Percentiles rank a stretch among this genome's conserved stretches.
Conservation (phyloP, 805 yeast species). For the Cyberlindnera petersonii region DNA sequence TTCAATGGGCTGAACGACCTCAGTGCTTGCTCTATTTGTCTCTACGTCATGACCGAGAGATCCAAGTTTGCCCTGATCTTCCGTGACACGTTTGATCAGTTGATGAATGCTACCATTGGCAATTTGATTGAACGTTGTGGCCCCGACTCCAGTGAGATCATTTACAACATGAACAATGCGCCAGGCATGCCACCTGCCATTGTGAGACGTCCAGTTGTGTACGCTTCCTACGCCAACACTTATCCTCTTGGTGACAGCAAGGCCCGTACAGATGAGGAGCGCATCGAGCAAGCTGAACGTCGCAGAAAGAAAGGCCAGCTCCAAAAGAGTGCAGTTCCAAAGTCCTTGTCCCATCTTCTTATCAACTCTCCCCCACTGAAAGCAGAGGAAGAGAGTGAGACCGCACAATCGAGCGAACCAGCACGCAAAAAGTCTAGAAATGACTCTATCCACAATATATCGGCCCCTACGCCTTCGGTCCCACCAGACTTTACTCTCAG, state of each 20-base stretch:
- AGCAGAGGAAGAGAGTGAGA: slow-evolving; percentile 24
- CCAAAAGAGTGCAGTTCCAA: slow-evolving; percentile 50
- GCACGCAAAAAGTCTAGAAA: slow-evolving; percentile 10
- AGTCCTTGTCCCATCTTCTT: slow-evolving; percentile 47
- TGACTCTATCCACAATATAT: neutral
- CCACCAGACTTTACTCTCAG: slow-evolving; percentile 18
- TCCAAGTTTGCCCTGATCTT: slow-evolving; percentile 58
- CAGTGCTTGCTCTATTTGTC: slow-evolving; percentile 59
- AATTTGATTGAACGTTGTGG: slow-evolving; percentile 61
- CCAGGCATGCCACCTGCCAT: slow-evolving; percentile 62
- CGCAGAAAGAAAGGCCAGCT: slow-evolving; percentile 46
- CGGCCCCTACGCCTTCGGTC: slow-evolving; percentile 9
- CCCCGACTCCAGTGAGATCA: slow-evolving; percentile 54
- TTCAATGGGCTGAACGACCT: slow-evolving; percentile 58
- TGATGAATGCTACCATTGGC: slow-evolving; percentile 61
- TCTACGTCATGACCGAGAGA: slow-evolving; percentile 64
- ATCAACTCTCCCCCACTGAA: slow-evolving; percentile 36
- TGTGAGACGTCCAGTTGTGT: slow-evolving; percentile 38
- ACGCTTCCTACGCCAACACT: slow-evolving; percentile 26
- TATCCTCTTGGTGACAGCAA: slow-evolving; percentile 17
- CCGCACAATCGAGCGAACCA: slow-evolving; percentile 11
- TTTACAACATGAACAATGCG: slow-evolving; percentile 34
- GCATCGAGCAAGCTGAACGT: slow-evolving; percentile 45
- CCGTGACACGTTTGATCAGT: slow-evolving; percentile 64
- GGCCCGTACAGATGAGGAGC: slow-evolving; percentile 34